Evolutionary conservation across 345 rosid species (phyloP), one percentile per base, ranked within the genome.

Genomic region (Salix dunnii): DNA sequence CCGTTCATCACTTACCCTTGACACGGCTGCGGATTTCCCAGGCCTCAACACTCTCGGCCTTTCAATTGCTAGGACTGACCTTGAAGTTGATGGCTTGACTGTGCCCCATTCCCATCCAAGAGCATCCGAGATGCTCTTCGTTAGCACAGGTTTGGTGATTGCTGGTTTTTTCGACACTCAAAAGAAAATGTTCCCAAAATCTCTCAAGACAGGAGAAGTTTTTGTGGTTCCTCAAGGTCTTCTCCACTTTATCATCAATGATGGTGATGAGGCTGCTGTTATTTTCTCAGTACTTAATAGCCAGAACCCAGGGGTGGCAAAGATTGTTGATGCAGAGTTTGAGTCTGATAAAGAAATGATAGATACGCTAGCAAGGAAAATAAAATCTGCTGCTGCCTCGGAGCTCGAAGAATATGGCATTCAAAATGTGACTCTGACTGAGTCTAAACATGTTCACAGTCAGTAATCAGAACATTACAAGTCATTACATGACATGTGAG

Each of bases 31-130:
- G 6, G 97, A 91, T 53, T 90, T 85, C 79, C 90, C 94, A 31
- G 98, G 98, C 18, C 88, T 94, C 65, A 94, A 94, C 81, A 92
- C 98, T 3, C 92, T 90, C 0, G 92, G 98, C 77, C 88, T 94
- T 69, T 87, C 97, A 0, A 71, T 90, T 6, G 91, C 92, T 17
- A 86, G 98, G 48, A 89, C 89, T 23, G 97, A 92, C 74, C 83
- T 92, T 1, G 92, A 87, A 0, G 74, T 84, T 18, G 91, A 89
- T 60, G 90, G 98, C n/a, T 18, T 83, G 8, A 87, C 88, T 73
- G 9, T 86, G 70, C 89, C 89, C 21, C 97, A 92, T 65, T 78
- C 87, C 40, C 98, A 94, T 78, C 98, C 98, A 2, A 88, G 97
- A 80, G 87, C 97, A 58, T 73, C 97, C 0, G 97, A 94, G 85